phyloP scores from a whole-genome alignment of 371 early-diverging fungal species.

The Mucor velutinosus region DNA sequence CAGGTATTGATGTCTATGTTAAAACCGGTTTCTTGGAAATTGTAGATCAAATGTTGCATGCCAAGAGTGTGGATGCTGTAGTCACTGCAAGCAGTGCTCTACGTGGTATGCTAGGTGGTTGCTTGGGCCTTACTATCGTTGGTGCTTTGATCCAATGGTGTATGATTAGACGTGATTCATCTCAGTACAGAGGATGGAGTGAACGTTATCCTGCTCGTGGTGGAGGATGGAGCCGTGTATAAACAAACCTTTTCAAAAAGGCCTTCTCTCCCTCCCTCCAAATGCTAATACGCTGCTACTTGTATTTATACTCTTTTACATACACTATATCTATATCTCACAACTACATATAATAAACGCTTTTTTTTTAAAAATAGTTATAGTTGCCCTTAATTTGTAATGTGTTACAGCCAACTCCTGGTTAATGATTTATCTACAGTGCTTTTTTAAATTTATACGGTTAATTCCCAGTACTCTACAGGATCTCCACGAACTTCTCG shows the following conservation, averaged over 20 bases:
- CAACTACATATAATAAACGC: neutral
- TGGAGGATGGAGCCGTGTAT: constrained; percentile 47
- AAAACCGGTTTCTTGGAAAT: constrained; percentile 52
- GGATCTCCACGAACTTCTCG: constrained; percentile 22
- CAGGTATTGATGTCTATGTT: constrained; percentile 60
- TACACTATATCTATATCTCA: neutral
- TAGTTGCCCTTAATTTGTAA: constrained; percentile 1
- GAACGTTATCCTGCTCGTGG: constrained; percentile 33
- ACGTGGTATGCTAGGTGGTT: constrained; percentile 62
- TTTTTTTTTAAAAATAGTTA: neutral
- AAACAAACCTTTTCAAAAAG: too few relatives aligned
- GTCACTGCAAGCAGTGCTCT: constrained; percentile 40
- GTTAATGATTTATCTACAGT: neutral
- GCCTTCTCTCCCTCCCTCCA: neutral
- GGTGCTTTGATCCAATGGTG: constrained; percentile 57
- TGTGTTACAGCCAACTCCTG: neutral
- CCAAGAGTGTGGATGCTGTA: constrained; percentile 18
- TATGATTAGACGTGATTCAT: constrained; percentile 24
- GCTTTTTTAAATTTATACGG: neutral
- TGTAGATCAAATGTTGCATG: constrained; percentile 36
- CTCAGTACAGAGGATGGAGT: constrained; percentile 33
- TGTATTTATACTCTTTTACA: constrained; percentile 1
- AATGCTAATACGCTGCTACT: neutral
- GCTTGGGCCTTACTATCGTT: constrained; percentile 51
- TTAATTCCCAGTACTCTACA: constrained; percentile 27